These are phyloP conservation scores for Sisymbrium irio DNA, from an alignment of 345 rosid genomes.

Conservation along the genomic window DNA sequence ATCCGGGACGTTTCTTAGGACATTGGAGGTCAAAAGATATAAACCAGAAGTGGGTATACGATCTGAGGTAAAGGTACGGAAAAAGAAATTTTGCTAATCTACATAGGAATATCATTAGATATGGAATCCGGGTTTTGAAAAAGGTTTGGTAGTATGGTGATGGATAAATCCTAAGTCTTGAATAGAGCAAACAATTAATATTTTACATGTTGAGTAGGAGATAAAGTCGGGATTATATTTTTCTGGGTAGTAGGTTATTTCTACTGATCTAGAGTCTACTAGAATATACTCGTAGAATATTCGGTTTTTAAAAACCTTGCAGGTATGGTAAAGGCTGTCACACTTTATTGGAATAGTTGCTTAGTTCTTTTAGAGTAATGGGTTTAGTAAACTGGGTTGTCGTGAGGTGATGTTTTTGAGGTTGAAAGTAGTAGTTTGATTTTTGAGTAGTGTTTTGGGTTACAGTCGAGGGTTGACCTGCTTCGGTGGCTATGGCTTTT, in stretches of 20 bases:
- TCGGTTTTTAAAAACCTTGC: neutral
- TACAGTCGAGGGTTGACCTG: neutral
- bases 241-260: neutral
- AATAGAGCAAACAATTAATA: neutral
- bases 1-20: neutral
- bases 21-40: neutral
- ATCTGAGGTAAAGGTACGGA: neutral
- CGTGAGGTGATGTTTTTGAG: neutral
- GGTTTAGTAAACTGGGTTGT: neutral
- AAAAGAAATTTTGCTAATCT: neutral
- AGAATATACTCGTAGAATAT: neutral
- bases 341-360: no score
- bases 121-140: neutral
- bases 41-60: neutral
- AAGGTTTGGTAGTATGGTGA: neutral
- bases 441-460: neutral
- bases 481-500: neutral
- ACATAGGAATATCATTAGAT: neutral
- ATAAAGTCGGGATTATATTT: neutral
- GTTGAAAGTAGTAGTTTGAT: neutral
- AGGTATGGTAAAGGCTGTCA: neutral
- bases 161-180: neutral
- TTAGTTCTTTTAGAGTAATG: neutral
- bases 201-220: neutral
- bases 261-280: neutral